Percentiles rank a stretch among this genome's conserved stretches.
Conservation (phyloP, 257 asterid species). For the Scutellaria baicalensis region DNA sequence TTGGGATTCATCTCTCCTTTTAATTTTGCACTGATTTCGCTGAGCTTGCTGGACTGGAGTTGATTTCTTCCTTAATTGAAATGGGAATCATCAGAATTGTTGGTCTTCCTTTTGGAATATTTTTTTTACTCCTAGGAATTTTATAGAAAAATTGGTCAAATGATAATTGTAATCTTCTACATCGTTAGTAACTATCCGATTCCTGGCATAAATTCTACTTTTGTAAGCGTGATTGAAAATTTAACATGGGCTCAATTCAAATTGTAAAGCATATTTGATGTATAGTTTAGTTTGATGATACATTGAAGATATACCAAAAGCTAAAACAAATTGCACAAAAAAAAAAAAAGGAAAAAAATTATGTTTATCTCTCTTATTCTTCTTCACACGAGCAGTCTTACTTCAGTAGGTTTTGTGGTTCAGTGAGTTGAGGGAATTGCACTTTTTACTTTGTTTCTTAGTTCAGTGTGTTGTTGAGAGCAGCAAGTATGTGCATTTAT, state of each 20-base stretch:
- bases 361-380: background rate
- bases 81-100: background rate
- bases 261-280: background rate
- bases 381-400: background rate
- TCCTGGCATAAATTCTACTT: background rate
- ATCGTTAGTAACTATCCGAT: background rate
- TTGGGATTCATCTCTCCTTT: background rate
- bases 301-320: background rate
- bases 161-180: background rate
- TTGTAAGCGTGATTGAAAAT: conserved; percentile 9
- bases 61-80: conserved; percentile 10
- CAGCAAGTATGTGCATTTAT: background rate
- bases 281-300: background rate
- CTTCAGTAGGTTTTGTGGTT: background rate
- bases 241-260: background rate
- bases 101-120: background rate
- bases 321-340: background rate
- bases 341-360: background rate
- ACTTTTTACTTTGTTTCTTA: background rate
- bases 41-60: conserved; percentile 6
- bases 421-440: background rate
- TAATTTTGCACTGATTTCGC: background rate
- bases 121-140: background rate
- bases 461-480: background rate
- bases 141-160: background rate